phyloP scores from a whole-genome alignment of 176 grass and related monocot genomes.

The Olyra latifolia region DNA sequence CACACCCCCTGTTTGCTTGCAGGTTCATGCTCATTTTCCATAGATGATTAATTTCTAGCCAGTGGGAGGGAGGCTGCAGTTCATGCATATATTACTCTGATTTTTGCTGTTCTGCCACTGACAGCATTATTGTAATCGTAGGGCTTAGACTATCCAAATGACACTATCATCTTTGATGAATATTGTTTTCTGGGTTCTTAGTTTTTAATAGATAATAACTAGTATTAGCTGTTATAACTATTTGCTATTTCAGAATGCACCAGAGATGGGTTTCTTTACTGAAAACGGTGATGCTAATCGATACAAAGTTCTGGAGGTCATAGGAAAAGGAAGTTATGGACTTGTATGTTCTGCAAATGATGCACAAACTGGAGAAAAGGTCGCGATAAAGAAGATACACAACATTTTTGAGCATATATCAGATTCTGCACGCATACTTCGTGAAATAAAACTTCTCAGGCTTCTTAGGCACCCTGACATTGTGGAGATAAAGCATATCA shows the following conservation, averaged over 20 bases:
- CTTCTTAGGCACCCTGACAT: slow-evolving; percentile 47
- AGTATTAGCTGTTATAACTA: not conserved
- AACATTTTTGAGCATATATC: slow-evolving; percentile 53
- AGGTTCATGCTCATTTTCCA: not conserved
- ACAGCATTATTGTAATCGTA: slow-evolving; percentile 15
- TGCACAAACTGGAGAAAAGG: slow-evolving; percentile 37
- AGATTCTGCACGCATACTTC: slow-evolving; percentile 43
- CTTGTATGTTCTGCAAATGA: slow-evolving; percentile 52
- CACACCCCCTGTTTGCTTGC: not conserved
- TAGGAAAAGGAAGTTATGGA: slow-evolving; percentile 53
- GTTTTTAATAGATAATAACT: slow-evolving; percentile 1
- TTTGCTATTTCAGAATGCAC: slow-evolving; percentile 33
- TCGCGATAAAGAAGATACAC: slow-evolving; percentile 53
- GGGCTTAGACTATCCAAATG: not conserved
- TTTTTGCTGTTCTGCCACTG: not conserved
- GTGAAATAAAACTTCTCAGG: slow-evolving; percentile 51
- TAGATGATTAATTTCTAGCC: not conserved
- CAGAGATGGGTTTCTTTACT: slow-evolving; percentile 28
- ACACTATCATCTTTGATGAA: not conserved
- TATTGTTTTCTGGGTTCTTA: not conserved
- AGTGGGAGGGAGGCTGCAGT: not conserved
- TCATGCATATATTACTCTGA: not conserved
- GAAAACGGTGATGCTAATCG: slow-evolving; percentile 44
- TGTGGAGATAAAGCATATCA: slow-evolving; percentile 49
- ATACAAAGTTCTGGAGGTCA: slow-evolving; percentile 45